phyloP scores from a whole-genome alignment of 2,329 filamentous ascomycete species.

The Penicillium sp. region DNA sequence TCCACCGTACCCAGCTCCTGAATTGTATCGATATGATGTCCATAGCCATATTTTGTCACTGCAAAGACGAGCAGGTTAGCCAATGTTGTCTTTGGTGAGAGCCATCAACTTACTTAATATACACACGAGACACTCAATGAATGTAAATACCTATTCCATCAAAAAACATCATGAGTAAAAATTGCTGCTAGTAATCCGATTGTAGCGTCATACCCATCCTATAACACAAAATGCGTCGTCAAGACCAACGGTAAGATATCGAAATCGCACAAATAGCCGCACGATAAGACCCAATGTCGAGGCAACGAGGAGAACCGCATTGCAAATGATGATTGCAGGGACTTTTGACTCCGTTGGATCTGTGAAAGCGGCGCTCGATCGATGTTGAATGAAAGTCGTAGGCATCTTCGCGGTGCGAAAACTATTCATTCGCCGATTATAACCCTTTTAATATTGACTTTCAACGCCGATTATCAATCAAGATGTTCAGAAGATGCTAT shows the following conservation, averaged over 20 bases:
- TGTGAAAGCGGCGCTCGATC: neutral
- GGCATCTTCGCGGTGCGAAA: too few species aligned
- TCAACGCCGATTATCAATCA: too few species aligned
- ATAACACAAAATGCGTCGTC: neutral
- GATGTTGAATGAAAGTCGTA: too few species aligned
- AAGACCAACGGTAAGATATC: neutral
- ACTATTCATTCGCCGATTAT: too few species aligned
- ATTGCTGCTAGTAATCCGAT: too few species aligned
- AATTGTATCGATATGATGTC: neutral
- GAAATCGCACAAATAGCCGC: neutral
- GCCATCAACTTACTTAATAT: neutral
- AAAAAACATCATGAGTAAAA: neutral
- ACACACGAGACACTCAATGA: neutral
- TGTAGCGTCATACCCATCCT: neutral
- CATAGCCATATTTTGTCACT: neutral
- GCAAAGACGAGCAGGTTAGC: neutral
- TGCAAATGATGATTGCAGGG: neutral
- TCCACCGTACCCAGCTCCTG: neutral
- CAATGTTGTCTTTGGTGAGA: neutral
- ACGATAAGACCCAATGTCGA: neutral
- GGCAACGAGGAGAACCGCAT: neutral
- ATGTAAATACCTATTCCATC: neutral
- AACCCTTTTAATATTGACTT: too few species aligned
- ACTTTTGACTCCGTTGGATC: neutral
- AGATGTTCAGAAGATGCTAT: too few species aligned